A percentile compares a stretch with the other conserved stretches of the same genome.
Conservation (phyloP, 1,284 basidiomycete genomes). For the Ceratobasidium theobromae region DNA sequence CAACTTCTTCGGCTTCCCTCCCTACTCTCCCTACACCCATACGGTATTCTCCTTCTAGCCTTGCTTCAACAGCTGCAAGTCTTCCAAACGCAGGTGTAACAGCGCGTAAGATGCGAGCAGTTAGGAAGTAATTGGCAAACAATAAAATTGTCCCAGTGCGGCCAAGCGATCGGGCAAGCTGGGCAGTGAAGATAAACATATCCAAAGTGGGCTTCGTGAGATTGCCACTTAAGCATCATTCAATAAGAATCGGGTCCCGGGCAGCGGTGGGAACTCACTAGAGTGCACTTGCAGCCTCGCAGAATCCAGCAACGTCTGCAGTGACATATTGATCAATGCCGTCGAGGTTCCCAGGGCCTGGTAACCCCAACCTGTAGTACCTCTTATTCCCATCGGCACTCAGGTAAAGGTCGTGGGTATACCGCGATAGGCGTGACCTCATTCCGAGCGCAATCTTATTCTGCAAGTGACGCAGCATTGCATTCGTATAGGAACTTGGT, state of each 20-base stretch:
- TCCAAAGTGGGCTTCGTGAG: conserved; percentile 91
- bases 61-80: conserved; percentile 77
- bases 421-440: conserved; percentile 85
- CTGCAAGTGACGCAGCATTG: conserved; percentile 92
- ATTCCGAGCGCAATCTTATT: conserved; percentile 85
- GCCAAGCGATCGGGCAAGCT: conserved; percentile 85
- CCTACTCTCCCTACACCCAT: conserved; percentile 86
- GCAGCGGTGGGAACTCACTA: conserved; percentile 60
- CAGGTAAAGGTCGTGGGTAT: conserved; percentile 91
- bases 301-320: conserved; percentile 89
- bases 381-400: conserved; percentile 66
- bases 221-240: conserved; percentile 56
- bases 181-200: conserved; percentile 89
- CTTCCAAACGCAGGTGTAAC: conserved; percentile 95
- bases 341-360: conserved; percentile 56
- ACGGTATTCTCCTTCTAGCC: conserved; percentile 81
- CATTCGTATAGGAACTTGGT: conserved; percentile 94
- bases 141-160: conserved; percentile 73
- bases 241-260: background rate
- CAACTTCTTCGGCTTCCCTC: conserved; percentile 91
- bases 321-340: conserved; percentile 91
- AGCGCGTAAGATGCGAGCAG: conserved; percentile 77
- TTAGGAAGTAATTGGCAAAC: conserved; percentile 83
- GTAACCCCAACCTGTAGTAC: conserved; percentile 64
- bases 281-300: conserved; percentile 81